Evolutionary conservation across 805 yeast genomes (phyloP), one percentile per base, ranked within the genome.

Genomic region (Wickerhamomyces strasburgensis): DNA sequence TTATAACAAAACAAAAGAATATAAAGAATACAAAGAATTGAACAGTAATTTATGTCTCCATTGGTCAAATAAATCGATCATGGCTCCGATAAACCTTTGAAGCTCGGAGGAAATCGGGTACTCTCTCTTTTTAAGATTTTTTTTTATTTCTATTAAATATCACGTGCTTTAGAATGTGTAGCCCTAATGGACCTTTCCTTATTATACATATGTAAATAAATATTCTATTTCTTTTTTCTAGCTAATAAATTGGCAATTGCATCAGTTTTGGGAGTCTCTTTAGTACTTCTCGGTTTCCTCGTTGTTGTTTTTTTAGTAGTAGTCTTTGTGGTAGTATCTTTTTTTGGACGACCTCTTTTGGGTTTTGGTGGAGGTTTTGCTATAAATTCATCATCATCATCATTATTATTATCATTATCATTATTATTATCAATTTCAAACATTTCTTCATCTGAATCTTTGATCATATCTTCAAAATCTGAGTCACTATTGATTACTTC

Each of bases 371-470:
- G 21, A 11, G 29, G 25, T 21, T 21, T 5, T 11, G 29, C 29
- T 15, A 19, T 9, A 5, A 33, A 8, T 19, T 19, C 33, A 24
- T 27, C 37, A 5, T 21, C 13, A 4, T 26, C 31, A 6, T 34
- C 38, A 3, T 31, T 34, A 2, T 21, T 33, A 13, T 19, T 18
- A 6, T n/a, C 29, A 18, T 21, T 5, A 16, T 34, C 16, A 15
- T 29, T 23, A n/a, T 29, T 33, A 7, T 31, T 14, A 15, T 25
- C n/a, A n/a, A n/a, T 10, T 33, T 24, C 28, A 6, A 18, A 13
- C 8, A 33, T 14, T 18, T 39, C 39, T n/a, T 27, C 28, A 26
- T 39, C 42, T 4, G 38, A 34, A 23, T 39, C 42, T 19, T 37
- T 34, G n/a, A 27, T 25, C 3, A 39, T 14, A 5, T 27, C 29